A percentile compares a stretch with the other conserved stretches of the same genome.
Evolutionary conservation across 257 asterid species (phyloP).

Genomic region (Salvia hispanica): DNA sequence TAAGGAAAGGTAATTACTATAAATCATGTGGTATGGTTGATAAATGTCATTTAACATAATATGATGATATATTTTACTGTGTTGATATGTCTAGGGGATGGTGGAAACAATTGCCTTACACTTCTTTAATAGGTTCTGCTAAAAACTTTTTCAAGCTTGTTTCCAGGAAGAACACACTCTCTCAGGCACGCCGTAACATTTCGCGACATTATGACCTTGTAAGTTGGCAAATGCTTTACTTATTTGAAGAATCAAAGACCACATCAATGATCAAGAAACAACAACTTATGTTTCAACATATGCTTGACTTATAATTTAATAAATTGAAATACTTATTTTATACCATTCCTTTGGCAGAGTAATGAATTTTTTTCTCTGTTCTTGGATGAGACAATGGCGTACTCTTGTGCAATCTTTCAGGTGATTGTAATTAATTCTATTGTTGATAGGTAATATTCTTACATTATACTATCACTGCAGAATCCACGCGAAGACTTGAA

Average conservation of each 20-base stretch:
- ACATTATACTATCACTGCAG: conserved; percentile 27
- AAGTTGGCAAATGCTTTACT: neutral
- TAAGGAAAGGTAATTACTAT: conserved; percentile 53
- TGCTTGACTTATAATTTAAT: no score
- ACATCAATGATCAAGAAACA: no score
- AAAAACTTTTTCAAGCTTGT: conserved; percentile 58
- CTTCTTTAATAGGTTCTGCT: conserved; percentile 57
- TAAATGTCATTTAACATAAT: neutral
- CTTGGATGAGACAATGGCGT: conserved; percentile 79
- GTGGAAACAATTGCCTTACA: conserved; percentile 66
- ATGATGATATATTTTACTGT: neutral
- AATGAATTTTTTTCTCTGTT: conserved; percentile 60
- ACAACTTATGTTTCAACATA: no score
- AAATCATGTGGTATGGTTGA: no score
- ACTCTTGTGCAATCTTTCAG: conserved; percentile 76
- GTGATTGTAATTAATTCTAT: conserved; percentile 21
- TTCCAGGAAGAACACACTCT: conserved; percentile 57
- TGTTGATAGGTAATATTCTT: neutral
- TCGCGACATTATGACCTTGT: conserved; percentile 45
- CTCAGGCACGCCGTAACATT: conserved; percentile 76
- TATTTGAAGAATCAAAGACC: no score
- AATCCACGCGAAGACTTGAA: conserved; percentile 64
- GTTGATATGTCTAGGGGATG: conserved; percentile 50
- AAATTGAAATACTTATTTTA: neutral
- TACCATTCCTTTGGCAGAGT: conserved; percentile 45